Percentiles rank a stretch among this genome's conserved stretches.
phyloP scores from a whole-genome alignment of 1,284 basidiomycete genomes.

The Chalciporus sp. region DNA sequence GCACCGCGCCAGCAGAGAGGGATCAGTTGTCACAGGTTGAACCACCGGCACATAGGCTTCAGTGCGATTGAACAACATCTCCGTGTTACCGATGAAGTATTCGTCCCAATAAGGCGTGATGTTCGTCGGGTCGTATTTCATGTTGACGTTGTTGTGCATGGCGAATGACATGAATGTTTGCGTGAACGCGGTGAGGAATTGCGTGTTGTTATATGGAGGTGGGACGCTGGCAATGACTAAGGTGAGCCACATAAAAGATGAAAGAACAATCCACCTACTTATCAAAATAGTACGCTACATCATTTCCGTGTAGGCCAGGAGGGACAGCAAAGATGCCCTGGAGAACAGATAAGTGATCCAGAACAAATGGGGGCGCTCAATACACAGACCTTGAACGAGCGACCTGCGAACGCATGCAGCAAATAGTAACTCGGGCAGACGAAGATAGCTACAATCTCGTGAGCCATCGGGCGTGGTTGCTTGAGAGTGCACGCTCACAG shows the following conservation, averaged over 20 bases:
- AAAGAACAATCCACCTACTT: conserved; percentile 1
- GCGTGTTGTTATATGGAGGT: conserved; percentile 17
- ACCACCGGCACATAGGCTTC: conserved; percentile 7
- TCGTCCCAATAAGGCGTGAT: conserved; percentile 20
- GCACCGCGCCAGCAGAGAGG: conserved; percentile 18
- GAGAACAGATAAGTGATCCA: background rate
- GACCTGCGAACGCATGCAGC: conserved; percentile 2
- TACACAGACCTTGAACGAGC: conserved; percentile 10
- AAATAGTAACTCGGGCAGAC: conserved; percentile 15
- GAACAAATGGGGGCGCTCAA: background rate
- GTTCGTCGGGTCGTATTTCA: conserved; percentile 8
- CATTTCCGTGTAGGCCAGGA: conserved; percentile 7
- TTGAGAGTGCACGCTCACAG: background rate
- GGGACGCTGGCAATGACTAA: background rate
- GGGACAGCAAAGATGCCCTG: conserved; percentile 9
- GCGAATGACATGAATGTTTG: conserved; percentile 17
- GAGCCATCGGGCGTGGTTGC: no score
- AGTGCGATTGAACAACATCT: conserved; percentile 26
- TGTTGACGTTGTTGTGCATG: conserved; percentile 15
- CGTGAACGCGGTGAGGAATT: background rate
- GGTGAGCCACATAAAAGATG: background rate
- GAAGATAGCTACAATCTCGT: conserved; percentile 9
- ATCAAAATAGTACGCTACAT: conserved; percentile 15
- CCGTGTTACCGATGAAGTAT: conserved; percentile 11
- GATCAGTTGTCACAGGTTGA: conserved; percentile 10